Base-by-base conservation (phyloP, 768 basidiomycete genomes). In the Pleurotus platypus region DNA sequence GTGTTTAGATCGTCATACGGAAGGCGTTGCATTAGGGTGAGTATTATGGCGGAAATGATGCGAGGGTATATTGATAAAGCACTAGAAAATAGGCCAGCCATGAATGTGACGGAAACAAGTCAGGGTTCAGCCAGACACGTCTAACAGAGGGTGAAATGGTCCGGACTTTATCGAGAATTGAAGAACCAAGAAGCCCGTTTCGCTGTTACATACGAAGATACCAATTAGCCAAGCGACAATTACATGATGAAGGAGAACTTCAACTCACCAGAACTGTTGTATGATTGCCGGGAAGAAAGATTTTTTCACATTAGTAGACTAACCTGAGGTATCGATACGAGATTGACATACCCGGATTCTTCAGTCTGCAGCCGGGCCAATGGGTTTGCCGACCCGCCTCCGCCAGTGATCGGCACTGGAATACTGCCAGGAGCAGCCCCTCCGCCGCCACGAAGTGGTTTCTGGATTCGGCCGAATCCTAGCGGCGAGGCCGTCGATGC, bases 141-240 rank as follows among this genome's bases (percentile, higher is more conserved):
- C 51, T 54, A 54, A 16, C 42, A 54, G 20, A 26, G 20, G 11
- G 38, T 22, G 18, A 42, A 24, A 54, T 54, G 39, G 18, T 54
- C 22, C 38, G 15, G 51, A 58, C 42, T 64, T 81, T 75, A 87
- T 69, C 89, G 86, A 62, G 89, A 86, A 70, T 87, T 89, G 80
- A 94, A 94, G 75, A 94, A 94, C 92, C 92, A 94, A 57, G 92
- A 94, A 53, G 92, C 90, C 60, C 92, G 90, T 76, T 94, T 94
- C 62, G 89, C 90, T 91, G 72, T 39, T 64, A 67, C 62, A 49
- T 40, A 59, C 9, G 22, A 9, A 16, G 20, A 54, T 69, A 39
- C 65, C 61, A 39, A 58, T 51, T 58, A 58, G 47, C 53, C 57
- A 65, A 61, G 61, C 56, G 58, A 59, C 46, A 57, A 35, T 47